Percentiles rank a stretch among this genome's conserved stretches.
Evolutionary conservation across 495 filamentous ascomycete species (phyloP).

Genomic region (Hypomontagnella monticulosa): DNA sequence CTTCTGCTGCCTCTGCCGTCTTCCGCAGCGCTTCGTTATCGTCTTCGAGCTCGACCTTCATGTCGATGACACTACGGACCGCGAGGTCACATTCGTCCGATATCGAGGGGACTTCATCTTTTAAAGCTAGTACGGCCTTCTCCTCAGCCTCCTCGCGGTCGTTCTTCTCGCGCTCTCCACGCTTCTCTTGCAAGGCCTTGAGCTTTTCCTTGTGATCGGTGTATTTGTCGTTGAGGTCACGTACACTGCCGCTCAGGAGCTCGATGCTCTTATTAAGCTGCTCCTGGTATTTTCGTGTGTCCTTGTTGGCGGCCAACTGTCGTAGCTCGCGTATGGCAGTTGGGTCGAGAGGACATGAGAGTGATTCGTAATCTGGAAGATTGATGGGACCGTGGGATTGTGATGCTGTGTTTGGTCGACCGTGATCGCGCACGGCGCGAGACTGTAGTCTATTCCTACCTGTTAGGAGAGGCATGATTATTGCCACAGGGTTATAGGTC

Average conservation of each 20-base stretch:
- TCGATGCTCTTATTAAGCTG: constrained; percentile 50
- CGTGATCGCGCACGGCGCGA: constrained; percentile 19
- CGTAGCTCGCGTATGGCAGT: constrained; percentile 45
- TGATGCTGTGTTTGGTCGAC: constrained; percentile 23
- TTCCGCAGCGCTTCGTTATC: constrained; percentile 50
- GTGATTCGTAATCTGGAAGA: constrained; percentile 69
- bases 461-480: constrained; percentile 16
- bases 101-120: constrained; percentile 50
- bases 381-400: constrained; percentile 36
- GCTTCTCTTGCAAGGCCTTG: constrained; percentile 46
- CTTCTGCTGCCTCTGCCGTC: constrained; percentile 59
- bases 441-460: constrained; percentile 20
- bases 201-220: constrained; percentile 61
- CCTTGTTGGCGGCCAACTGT: constrained; percentile 43
- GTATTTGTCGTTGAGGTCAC: constrained; percentile 63
- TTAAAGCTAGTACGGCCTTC: constrained; percentile 48
- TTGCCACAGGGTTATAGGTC: too few relatives aligned
- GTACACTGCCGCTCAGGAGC: constrained; percentile 49
- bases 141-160: constrained; percentile 53
- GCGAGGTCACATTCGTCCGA: constrained; percentile 55
- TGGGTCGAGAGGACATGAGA: constrained; percentile 58
- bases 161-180: constrained; percentile 49
- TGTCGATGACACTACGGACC: constrained; percentile 57
- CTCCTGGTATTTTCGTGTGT: constrained; percentile 50
- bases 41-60: constrained; percentile 58